A percentile compares a stretch with the other conserved stretches of the same genome.
phyloP scores from a whole-genome alignment of 495 filamentous ascomycete genomes.

The Penicillium longicatenatum region DNA sequence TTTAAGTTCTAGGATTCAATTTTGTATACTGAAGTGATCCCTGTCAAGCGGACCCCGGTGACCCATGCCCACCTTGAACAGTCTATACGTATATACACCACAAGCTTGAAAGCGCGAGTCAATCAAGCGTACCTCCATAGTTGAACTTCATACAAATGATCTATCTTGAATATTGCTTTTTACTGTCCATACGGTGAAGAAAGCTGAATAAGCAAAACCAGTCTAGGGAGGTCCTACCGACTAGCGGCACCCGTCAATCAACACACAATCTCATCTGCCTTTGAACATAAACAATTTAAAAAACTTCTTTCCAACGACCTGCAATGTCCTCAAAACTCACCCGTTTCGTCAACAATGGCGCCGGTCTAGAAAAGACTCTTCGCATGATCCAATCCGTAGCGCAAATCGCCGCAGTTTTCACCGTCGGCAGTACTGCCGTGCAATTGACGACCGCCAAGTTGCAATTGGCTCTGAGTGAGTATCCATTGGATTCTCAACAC shows the following conservation, averaged over 20 bases:
- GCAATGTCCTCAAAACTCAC: slow-evolving; percentile 26
- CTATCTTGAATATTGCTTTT: no score
- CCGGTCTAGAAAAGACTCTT: slow-evolving; percentile 63
- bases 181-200: not conserved
- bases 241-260: not conserved
- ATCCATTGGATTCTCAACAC: not conserved
- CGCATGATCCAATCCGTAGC: slow-evolving; percentile 59
- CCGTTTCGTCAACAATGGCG: slow-evolving; percentile 37
- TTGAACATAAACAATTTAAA: not conserved
- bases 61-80: no score
- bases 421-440: slow-evolving; percentile 27
- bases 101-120: no score
- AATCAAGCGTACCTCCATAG: no score
- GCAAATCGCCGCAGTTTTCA: slow-evolving; percentile 49
- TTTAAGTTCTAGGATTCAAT: not conserved
- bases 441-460: slow-evolving; percentile 31
- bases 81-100: no score
- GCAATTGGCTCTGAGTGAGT: slow-evolving; percentile 41
- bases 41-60: not conserved
- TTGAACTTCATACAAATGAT: no score
- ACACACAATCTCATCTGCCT: slow-evolving; percentile 8
- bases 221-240: slow-evolving; percentile 1
- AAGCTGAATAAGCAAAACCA: slow-evolving; percentile 13
- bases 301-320: not conserved
- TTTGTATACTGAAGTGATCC: not conserved